Conservation (phyloP, 1,284 basidiomycete genomes). For the Ustilago loliicola region DNA sequence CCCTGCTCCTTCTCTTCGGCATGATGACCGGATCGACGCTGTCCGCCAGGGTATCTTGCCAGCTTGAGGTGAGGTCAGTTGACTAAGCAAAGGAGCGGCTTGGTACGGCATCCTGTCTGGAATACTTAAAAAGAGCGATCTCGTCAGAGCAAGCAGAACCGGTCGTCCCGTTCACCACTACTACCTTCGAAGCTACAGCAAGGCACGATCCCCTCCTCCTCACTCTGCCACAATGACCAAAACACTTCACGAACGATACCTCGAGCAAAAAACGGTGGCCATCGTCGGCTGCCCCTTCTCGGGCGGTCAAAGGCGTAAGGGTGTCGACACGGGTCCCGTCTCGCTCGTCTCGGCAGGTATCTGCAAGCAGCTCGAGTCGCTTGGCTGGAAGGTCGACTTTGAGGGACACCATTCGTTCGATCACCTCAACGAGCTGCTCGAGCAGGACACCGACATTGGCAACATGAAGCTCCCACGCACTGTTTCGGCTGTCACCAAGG, state of each 20-base stretch:
- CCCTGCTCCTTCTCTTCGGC: constrained; percentile 1
- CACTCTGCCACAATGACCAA: constrained; percentile 29
- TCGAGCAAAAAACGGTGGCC: constrained; percentile 56
- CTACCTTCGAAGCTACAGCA: background rate
- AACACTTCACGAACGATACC: constrained; percentile 49
- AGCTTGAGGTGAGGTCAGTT: background rate
- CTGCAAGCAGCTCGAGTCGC: constrained; percentile 70
- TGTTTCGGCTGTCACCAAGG: constrained; percentile 78
- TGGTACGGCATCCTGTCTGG: background rate
- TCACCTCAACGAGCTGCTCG: constrained; percentile 74
- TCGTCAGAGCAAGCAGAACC: background rate
- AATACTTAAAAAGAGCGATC: constrained; percentile 11
- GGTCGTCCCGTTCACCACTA: background rate
- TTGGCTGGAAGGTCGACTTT: constrained; percentile 91
- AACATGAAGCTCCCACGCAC: constrained; percentile 64
- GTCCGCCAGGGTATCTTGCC: background rate
- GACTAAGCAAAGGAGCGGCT: constrained; percentile 1
- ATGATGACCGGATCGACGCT: constrained; percentile 19
- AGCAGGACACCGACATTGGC: constrained; percentile 58
- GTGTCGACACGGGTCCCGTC: constrained; percentile 67
- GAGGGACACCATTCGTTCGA: constrained; percentile 90
- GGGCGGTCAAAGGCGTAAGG: constrained; percentile 65
- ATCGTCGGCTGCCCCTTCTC: constrained; percentile 68
- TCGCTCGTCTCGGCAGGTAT: constrained; percentile 63
- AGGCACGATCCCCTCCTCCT: background rate